These are phyloP conservation scores for Pseudogymnoascus pannorum DNA, from an alignment of 2,329 filamentous ascomycete genomes.

Conservation along the genomic window DNA sequence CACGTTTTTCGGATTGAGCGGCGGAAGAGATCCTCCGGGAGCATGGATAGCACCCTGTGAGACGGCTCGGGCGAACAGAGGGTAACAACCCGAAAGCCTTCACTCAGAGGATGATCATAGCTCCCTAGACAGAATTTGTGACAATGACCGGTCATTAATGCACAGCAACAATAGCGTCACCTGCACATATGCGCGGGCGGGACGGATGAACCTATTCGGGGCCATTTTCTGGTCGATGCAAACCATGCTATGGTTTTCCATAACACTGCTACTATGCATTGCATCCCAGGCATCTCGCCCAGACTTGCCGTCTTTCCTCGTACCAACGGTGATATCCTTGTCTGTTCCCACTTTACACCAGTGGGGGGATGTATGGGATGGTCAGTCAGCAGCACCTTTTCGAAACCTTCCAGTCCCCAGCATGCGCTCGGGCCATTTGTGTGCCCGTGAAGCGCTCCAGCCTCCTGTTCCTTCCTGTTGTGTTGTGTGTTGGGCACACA, in stretches of 20 bases:
- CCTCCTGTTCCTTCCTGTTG: background rate
- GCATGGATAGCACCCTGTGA: background rate
- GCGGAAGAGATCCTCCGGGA: background rate
- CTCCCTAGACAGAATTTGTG: background rate
- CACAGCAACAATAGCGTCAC: background rate
- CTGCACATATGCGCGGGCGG: background rate
- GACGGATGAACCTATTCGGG: background rate
- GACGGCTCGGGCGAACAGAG: background rate
- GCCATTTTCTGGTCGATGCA: background rate
- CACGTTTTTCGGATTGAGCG: background rate
- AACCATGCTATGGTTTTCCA: background rate
- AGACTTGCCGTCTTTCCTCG: background rate
- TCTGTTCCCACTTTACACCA: background rate
- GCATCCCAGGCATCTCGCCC: background rate
- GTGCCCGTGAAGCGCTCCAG: background rate
- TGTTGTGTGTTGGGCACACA: background rate
- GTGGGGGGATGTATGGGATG: background rate
- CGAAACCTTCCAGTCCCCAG: background rate
- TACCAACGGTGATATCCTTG: background rate
- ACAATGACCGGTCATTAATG: background rate
- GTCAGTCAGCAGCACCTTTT: slow-evolving; percentile 1
- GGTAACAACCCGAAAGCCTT: background rate
- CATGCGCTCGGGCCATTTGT: background rate
- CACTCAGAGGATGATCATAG: slow-evolving; percentile 1
- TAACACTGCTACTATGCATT: background rate